A percentile compares a stretch with the other conserved stretches of the same genome.
Conservation (phyloP, 1,284 basidiomycete genomes). For the Pisolithus thermaeus region DNA sequence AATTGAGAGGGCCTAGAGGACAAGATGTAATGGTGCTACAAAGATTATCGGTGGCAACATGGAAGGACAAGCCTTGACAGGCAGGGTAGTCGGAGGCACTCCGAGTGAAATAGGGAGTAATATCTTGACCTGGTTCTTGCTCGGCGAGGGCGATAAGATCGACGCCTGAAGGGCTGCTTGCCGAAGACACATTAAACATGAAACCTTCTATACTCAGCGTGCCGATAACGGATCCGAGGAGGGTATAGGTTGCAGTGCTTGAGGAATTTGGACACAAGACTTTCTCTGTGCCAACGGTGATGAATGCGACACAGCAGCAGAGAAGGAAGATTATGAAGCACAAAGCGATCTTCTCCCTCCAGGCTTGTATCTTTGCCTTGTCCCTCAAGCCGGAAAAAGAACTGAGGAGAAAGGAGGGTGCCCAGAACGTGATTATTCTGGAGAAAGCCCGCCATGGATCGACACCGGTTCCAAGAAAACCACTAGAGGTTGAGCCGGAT, state of each 20-base stretch:
- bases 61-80: conserved; percentile 58
- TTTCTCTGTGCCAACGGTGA: conserved; percentile 91
- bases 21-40: conserved; percentile 61
- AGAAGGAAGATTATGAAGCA: conserved; percentile 81
- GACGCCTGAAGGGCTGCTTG: conserved; percentile 45
- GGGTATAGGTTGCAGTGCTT: conserved; percentile 60
- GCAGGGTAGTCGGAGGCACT: conserved; percentile 53
- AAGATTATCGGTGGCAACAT: conserved; percentile 69
- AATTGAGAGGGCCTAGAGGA: conserved; percentile 52
- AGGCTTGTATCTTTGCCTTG: conserved; percentile 78
- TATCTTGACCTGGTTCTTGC: conserved; percentile 75
- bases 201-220: conserved; percentile 77
- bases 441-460: conserved; percentile 83
- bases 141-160: conserved; percentile 56
- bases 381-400: conserved; percentile 80
- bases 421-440: conserved; percentile 85
- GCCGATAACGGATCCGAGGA: conserved; percentile 51
- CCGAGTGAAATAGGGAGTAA: conserved; percentile 81
- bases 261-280: conserved; percentile 78
- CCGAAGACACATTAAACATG: conserved; percentile 70
- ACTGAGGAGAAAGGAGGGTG: conserved; percentile 72
- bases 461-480: conserved; percentile 41
- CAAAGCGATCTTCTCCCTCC: conserved; percentile 96
- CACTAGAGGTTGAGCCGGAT: conserved; percentile 25
- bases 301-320: conserved; percentile 82